Conservation (phyloP, 164 flowering plant genomes). For the Cinnamomum chago region DNA sequence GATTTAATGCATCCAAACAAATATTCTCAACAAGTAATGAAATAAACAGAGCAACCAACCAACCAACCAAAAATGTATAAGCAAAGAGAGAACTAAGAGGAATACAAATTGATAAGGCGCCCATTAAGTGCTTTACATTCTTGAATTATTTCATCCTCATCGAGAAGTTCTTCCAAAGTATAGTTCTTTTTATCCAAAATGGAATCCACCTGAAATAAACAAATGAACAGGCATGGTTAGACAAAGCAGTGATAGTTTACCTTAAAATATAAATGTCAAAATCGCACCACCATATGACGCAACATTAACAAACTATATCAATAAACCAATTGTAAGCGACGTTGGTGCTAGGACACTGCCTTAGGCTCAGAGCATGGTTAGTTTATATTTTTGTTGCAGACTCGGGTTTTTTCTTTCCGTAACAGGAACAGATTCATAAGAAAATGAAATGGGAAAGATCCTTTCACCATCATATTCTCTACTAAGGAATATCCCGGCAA, state of each 20-base stretch:
- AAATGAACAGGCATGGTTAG: neutral
- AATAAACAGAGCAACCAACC: neutral
- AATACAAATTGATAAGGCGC: slow-evolving; percentile 86
- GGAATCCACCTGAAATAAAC: slow-evolving; percentile 62
- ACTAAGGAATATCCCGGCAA: too few species aligned
- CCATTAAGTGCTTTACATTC: slow-evolving; percentile 94
- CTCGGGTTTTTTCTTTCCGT: neutral
- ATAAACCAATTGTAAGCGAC: neutral
- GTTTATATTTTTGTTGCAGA: too few species aligned
- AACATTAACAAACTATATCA: neutral
- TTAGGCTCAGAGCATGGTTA: too few species aligned
- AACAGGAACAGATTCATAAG: neutral
- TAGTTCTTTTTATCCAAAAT: slow-evolving; percentile 74
- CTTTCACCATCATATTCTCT: too few species aligned
- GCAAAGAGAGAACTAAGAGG: slow-evolving; percentile 3
- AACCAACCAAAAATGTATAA: neutral
- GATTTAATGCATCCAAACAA: too few species aligned
- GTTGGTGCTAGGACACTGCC: too few species aligned
- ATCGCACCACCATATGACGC: neutral
- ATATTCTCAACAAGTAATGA: neutral
- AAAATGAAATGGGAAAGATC: neutral
- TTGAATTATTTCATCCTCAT: slow-evolving; percentile 94
- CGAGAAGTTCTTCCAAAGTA: slow-evolving; percentile 85
- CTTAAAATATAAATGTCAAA: neutral
- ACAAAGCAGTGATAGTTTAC: neutral